phyloP scores from a whole-genome alignment of 768 basidiomycete species.

The Mycena galopus region DNA sequence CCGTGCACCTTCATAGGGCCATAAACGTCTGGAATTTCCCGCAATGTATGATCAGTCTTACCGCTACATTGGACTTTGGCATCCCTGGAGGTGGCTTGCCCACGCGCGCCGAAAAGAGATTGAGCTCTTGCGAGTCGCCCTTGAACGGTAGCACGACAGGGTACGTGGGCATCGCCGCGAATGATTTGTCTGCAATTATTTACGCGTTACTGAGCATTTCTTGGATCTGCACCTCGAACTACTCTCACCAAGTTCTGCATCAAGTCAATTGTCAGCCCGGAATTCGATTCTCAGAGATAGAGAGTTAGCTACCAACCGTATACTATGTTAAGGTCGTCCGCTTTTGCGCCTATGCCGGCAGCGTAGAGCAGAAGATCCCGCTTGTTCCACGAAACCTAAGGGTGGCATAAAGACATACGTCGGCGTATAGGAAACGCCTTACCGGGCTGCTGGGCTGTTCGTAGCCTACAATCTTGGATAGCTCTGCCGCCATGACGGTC shows the following conservation, averaged over 20 bases:
- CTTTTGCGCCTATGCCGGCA: too few relatives aligned
- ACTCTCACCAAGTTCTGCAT: conserved; percentile 65
- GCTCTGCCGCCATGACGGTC: conserved; percentile 66
- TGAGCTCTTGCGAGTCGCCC: conserved; percentile 76
- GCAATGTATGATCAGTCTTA: conserved; percentile 48
- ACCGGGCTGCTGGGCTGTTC: conserved; percentile 68
- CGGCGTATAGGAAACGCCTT: conserved; percentile 33
- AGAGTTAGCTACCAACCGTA: conserved; percentile 66
- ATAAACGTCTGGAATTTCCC: not conserved
- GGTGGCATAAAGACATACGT: not conserved
- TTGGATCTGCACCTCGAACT: not conserved
- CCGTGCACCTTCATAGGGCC: conserved; percentile 73
- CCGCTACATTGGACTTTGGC: conserved; percentile 80
- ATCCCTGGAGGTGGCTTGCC: conserved; percentile 69
- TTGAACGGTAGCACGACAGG: conserved; percentile 85
- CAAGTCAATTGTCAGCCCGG: not conserved
- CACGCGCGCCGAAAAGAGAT: conserved; percentile 71
- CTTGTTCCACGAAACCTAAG: conserved; percentile 86
- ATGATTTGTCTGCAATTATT: conserved; percentile 65
- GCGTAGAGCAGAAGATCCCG: conserved; percentile 87
- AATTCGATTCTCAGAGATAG: too few relatives aligned
- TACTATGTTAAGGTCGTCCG: conserved; percentile 76
- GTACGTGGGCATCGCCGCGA: conserved; percentile 86
- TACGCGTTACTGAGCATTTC: not conserved
- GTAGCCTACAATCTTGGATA: conserved; percentile 76